Evolutionary conservation across 129 eudicot genomes (phyloP).

Genomic region (carrot (Daucus carota)): DH1_v3.0 NC_030382.2:43545501-43546000

Average conservation of each 20-base stretch:
- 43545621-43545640: background rate
- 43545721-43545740: background rate
- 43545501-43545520: background rate
- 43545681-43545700: background rate
- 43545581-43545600: background rate
- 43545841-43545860: too few species aligned
- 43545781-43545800: too few species aligned
- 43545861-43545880: too few species aligned
- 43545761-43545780: background rate
- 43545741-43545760: background rate
- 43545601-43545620: background rate
- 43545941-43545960: too few species aligned
- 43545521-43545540: background rate
- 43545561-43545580: background rate
- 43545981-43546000: too few species aligned
- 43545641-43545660: background rate
- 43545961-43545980: too few species aligned
- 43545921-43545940: too few species aligned
- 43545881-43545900: too few species aligned
- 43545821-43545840: too few species aligned
- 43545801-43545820: too few species aligned
- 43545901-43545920: too few species aligned
- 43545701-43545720: background rate
- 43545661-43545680: background rate
- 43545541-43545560: background rate